Evolutionary conservation across 805 yeast genomes (phyloP).

Genomic region (Saccharomyces kudriavzevii): DNA sequence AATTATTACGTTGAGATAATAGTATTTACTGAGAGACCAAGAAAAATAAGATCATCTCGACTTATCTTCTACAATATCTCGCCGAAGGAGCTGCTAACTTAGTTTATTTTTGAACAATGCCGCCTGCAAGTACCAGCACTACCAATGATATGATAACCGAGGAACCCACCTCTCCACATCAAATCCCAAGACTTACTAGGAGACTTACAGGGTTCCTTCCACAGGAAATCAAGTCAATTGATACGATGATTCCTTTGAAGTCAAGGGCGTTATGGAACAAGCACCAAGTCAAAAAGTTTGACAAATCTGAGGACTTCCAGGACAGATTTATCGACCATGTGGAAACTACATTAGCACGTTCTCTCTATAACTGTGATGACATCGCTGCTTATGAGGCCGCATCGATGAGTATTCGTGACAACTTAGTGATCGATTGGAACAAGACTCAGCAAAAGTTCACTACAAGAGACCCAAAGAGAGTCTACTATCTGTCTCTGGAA

Average conservation of each 20-base stretch:
- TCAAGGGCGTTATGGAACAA: slow-evolving; percentile 74
- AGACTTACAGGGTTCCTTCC: slow-evolving; percentile 89
- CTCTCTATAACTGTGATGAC: slow-evolving; percentile 84
- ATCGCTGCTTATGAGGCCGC: slow-evolving; percentile 91
- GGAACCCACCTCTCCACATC: slow-evolving; percentile 29
- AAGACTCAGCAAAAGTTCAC: slow-evolving; percentile 88
- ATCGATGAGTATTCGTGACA: slow-evolving; percentile 69
- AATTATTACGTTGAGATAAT: neutral
- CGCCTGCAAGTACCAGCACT: slow-evolving; percentile 14
- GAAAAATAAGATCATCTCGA: neutral
- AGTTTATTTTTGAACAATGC: slow-evolving; percentile 8
- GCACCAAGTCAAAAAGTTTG: slow-evolving; percentile 47
- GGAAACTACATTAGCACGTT: slow-evolving; percentile 85
- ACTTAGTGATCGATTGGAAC: slow-evolving; percentile 80
- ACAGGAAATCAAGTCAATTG: slow-evolving; percentile 76
- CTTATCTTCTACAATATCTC: neutral
- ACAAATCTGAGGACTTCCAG: slow-evolving; percentile 52
- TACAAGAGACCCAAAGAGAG: slow-evolving; percentile 71
- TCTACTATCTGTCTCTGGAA: slow-evolving; percentile 80
- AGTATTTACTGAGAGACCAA: neutral
- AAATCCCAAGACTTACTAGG: slow-evolving; percentile 45
- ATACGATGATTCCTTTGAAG: slow-evolving; percentile 69
- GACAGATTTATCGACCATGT: slow-evolving; percentile 71
- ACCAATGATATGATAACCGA: slow-evolving; percentile 26
- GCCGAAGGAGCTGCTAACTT: slow-evolving; percentile 1